Conservation (phyloP, 441 rosid species). For the Adansonia madagascariensis region DNA sequence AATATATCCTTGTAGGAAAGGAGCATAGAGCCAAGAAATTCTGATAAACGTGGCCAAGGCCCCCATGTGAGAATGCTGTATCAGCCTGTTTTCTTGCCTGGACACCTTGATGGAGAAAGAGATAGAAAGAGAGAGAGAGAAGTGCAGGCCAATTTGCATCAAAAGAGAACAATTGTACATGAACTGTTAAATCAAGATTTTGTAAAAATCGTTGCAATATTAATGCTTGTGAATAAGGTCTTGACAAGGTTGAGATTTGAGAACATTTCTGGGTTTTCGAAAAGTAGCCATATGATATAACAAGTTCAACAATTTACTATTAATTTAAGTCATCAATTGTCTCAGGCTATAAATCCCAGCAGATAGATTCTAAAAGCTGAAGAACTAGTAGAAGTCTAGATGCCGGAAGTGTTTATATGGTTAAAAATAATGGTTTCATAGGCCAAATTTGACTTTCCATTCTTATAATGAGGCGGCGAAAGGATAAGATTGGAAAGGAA, state of each 20-base stretch:
- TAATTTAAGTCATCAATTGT: not conserved
- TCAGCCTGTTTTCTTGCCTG: conserved; percentile 19
- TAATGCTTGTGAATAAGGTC: not conserved
- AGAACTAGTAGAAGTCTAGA: not conserved
- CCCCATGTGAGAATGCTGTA: conserved; percentile 29
- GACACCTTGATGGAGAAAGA: not conserved
- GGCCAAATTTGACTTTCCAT: not conserved
- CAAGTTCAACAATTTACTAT: not conserved
- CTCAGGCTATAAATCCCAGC: not conserved
- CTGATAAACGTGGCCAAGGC: conserved; percentile 16
- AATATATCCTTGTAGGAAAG: conserved; percentile 22
- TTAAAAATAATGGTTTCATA: not conserved
- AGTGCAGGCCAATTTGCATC: conserved; percentile 4
- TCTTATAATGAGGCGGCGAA: not conserved
- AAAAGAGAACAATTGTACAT: not conserved
- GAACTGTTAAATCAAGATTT: not conserved
- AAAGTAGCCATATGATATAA: not conserved
- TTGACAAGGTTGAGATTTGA: not conserved
- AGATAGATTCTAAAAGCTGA: not conserved
- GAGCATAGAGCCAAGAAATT: conserved; percentile 23
- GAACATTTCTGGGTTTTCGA: not conserved
- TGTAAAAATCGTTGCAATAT: not conserved
- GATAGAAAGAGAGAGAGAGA: conserved; percentile 11
- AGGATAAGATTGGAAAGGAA: not conserved
- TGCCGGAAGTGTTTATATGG: not conserved